A percentile compares a stretch with the other conserved stretches of the same genome.
phyloP scores from a whole-genome alignment of 345 rosid species.

The Arabis hirsuta region DNA sequence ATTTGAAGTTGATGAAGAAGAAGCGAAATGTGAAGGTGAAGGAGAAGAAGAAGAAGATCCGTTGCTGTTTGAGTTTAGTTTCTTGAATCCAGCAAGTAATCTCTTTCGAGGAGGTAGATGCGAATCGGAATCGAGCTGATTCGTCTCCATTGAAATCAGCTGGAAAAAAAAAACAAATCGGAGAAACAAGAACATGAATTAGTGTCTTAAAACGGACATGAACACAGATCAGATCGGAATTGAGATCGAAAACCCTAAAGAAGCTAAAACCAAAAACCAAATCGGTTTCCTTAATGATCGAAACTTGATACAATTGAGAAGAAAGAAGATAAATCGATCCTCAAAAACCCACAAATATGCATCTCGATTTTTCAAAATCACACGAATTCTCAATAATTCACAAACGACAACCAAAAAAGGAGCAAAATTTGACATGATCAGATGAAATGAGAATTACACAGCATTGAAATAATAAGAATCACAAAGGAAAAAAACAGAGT shows the following conservation, averaged over 20 bases:
- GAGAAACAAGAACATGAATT: constrained; percentile 23
- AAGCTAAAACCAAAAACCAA: neutral
- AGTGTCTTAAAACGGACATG: neutral
- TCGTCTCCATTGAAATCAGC: constrained; percentile 60
- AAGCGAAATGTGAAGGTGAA: constrained; percentile 37
- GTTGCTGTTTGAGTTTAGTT: constrained; percentile 59
- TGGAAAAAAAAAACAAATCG: constrained; percentile 19
- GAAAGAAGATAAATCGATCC: neutral
- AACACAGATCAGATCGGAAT: too few relatives aligned
- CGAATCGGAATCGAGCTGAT: constrained; percentile 79
- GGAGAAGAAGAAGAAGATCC: constrained; percentile 45
- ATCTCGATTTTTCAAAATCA: neutral
- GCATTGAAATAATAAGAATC: constrained; percentile 18
- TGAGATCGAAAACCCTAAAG: too few relatives aligned
- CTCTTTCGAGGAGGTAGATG: constrained; percentile 97
- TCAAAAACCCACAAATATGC: constrained; percentile 18
- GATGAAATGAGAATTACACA: neutral
- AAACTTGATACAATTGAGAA: constrained; percentile 13
- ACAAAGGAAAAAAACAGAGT: constrained; percentile 27
- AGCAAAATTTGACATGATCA: constrained; percentile 1
- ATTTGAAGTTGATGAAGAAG: constrained; percentile 50
- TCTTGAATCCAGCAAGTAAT: constrained; percentile 88
- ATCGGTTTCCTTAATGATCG: constrained; percentile 2
- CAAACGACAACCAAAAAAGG: neutral
- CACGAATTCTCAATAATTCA: constrained; percentile 2